Conservation (phyloP, 2,329 filamentous ascomycete genomes). For the Penicillium sp. region DNA sequence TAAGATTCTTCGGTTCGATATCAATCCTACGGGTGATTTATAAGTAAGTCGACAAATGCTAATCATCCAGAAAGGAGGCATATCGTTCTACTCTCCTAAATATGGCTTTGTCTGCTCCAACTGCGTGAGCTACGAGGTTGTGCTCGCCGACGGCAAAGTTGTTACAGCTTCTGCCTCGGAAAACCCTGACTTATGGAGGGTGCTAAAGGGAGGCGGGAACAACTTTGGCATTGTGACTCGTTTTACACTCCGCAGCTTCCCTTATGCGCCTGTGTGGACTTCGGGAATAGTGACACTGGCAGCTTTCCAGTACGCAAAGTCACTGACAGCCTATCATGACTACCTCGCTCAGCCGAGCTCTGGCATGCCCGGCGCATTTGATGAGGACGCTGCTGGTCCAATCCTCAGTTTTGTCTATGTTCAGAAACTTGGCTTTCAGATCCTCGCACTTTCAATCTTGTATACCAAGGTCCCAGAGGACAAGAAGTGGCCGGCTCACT, state of each 20-base stretch:
- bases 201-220: constrained; percentile 6
- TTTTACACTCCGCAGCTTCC: constrained; percentile 6
- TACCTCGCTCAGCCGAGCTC: constrained; percentile 5
- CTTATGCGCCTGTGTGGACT: constrained; percentile 6
- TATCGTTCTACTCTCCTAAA: constrained; percentile 6
- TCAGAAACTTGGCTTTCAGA: constrained; percentile 10
- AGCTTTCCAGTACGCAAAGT: constrained; percentile 7
- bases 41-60: background rate
- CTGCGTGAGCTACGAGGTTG: constrained; percentile 6
- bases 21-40: background rate
- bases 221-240: constrained; percentile 12
- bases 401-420: constrained; percentile 8
- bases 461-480: constrained; percentile 8
- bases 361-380: constrained; percentile 5
- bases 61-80: constrained; percentile 1
- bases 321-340: constrained; percentile 8
- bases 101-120: constrained; percentile 8
- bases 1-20: background rate
- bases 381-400: constrained; percentile 7
- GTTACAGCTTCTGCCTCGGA: constrained; percentile 5
- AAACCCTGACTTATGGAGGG: constrained; percentile 5
- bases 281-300: constrained; percentile 5
- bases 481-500: constrained; percentile 11
- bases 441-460: constrained; percentile 5
- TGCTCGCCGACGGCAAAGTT: constrained; percentile 10